phyloP scores from a whole-genome alignment of 2,329 filamentous ascomycete species.

The Aspergillus fijiensis region DNA sequence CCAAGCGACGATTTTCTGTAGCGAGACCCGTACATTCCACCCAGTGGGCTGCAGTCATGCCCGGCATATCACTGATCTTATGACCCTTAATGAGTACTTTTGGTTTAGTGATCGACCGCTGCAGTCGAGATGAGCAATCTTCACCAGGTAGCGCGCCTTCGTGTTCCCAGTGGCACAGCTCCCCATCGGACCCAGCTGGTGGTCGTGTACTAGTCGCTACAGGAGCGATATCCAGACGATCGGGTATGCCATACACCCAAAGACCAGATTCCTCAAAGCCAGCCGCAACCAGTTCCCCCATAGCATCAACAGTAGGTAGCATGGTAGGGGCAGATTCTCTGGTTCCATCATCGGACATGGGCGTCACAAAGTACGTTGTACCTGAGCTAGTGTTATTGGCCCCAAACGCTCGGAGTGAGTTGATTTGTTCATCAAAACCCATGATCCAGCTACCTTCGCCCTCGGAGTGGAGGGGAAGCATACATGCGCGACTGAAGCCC shows the following conservation, averaged over 20 bases:
- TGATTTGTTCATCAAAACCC: constrained; percentile 72
- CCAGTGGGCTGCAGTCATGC: constrained; percentile 70
- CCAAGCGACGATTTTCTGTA: constrained; percentile 54
- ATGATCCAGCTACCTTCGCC: constrained; percentile 72
- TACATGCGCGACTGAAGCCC: constrained; percentile 73
- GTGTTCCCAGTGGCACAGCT: neutral
- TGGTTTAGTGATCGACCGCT: constrained; percentile 45
- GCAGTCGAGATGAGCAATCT: constrained; percentile 31
- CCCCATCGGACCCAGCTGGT: neutral
- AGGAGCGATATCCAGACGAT: constrained; percentile 62
- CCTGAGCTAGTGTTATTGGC: constrained; percentile 73
- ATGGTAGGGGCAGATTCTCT: constrained; percentile 67
- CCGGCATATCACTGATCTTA: constrained; percentile 64
- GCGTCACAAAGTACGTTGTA: constrained; percentile 76
- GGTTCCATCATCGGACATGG: constrained; percentile 47
- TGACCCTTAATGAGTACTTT: constrained; percentile 70
- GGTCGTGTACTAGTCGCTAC: constrained; percentile 28
- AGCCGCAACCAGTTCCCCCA: constrained; percentile 70
- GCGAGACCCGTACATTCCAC: constrained; percentile 58
- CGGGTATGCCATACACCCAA: constrained; percentile 77
- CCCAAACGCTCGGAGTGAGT: constrained; percentile 74
- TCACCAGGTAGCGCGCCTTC: constrained; percentile 8
- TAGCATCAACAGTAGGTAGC: constrained; percentile 65
- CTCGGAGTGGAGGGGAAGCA: constrained; percentile 55
- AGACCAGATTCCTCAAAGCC: constrained; percentile 71